Percentiles rank a stretch among this genome's conserved stretches.
These are phyloP conservation scores for Hypholoma sublateritium DNA, from an alignment of 768 basidiomycete genomes.

Conservation along the genomic window DNA sequence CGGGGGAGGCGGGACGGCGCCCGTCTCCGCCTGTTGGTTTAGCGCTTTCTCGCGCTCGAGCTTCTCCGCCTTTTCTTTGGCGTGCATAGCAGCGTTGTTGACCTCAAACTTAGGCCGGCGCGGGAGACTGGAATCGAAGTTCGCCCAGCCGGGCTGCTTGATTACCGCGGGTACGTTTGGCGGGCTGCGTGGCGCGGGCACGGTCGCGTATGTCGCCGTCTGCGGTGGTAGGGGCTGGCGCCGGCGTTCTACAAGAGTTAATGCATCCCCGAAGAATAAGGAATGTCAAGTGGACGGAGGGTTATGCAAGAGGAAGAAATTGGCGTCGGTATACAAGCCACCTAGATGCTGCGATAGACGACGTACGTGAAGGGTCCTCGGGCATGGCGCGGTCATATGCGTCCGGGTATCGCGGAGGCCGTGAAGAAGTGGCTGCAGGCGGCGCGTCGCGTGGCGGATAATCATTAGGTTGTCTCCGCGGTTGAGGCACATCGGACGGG, in stretches of 20 bases:
- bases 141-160: constrained; percentile 12
- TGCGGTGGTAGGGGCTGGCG: constrained; percentile 48
- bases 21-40: neutral
- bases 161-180: neutral
- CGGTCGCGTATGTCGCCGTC: constrained; percentile 28
- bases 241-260: constrained; percentile 31
- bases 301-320: constrained; percentile 11
- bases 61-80: neutral
- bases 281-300: constrained; percentile 6
- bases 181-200: constrained; percentile 6
- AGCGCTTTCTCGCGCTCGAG: neutral
- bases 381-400: constrained; percentile 5
- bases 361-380: constrained; percentile 33
- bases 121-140: constrained; percentile 2
- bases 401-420: neutral
- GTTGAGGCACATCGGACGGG: neutral
- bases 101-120: neutral
- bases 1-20: neutral
- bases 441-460: neutral
- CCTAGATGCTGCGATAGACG: constrained; percentile 16
- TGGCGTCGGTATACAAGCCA: constrained; percentile 17
- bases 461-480: neutral
- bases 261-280: neutral
- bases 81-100: neutral
- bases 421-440: neutral